phyloP scores from a whole-genome alignment of 2,329 filamentous ascomycete genomes.

The Decorospora gaudefroyi region DNA sequence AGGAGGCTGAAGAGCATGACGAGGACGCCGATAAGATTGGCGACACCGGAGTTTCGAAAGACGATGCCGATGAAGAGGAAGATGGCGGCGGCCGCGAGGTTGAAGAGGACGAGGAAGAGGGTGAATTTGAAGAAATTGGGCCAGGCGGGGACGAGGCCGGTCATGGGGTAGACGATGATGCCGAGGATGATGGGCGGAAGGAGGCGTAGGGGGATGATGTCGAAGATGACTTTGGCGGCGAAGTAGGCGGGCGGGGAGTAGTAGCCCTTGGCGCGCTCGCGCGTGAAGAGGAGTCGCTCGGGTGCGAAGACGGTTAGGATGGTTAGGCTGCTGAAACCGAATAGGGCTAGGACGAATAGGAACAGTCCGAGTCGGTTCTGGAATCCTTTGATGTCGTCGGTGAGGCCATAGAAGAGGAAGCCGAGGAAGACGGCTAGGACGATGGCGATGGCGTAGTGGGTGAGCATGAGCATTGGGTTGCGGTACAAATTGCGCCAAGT shows the following conservation, averaged over 20 bases:
- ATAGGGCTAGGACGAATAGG: conserved; percentile 94
- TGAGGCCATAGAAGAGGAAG: conserved; percentile 93
- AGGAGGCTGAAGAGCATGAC: conserved; percentile 97
- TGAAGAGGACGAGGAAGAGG: conserved; percentile 90
- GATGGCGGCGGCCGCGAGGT: conserved; percentile 88
- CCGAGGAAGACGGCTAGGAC: conserved; percentile 91
- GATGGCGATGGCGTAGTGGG: conserved; percentile 96
- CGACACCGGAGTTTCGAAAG: conserved; percentile 87
- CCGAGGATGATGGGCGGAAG: conserved; percentile 95
- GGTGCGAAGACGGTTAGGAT: conserved; percentile 91
- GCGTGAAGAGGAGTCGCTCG: conserved; percentile 86
- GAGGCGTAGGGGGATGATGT: conserved; percentile 91
- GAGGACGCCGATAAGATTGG: conserved; percentile 89
- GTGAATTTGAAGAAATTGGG: conserved; percentile 89
- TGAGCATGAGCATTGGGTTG: conserved; percentile 97
- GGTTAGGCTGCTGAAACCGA: conserved; percentile 94
- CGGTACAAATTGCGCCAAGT: conserved; percentile 98
- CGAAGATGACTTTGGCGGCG: conserved; percentile 93
- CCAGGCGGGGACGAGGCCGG: conserved; percentile 80
- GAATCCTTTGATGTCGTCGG: conserved; percentile 95
- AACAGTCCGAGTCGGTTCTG: conserved; percentile 96
- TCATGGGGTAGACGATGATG: conserved; percentile 97
- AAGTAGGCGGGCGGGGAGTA: conserved; percentile 95
- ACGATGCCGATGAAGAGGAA: conserved; percentile 96
- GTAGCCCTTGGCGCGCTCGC: conserved; percentile 95